These are phyloP conservation scores for Dryas octopetala DNA, from an alignment of 306 rosid species.

Conservation along the genomic window DNA sequence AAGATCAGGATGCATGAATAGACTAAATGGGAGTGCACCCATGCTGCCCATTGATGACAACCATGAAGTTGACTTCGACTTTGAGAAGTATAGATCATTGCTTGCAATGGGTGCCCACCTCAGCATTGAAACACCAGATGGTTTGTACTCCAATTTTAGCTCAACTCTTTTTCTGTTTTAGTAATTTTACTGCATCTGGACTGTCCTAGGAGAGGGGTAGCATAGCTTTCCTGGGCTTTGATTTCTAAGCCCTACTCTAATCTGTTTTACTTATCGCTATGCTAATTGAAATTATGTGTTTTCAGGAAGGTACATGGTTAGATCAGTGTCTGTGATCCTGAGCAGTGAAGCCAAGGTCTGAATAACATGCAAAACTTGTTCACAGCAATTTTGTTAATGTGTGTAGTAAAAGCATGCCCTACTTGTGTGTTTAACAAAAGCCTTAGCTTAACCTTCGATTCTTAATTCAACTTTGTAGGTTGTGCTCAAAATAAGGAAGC, in stretches of 20 bases:
- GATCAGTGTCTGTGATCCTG: slow-evolving; percentile 59
- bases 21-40: slow-evolving; percentile 56
- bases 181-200: background rate
- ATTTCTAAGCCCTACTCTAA: background rate
- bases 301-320: slow-evolving; percentile 62
- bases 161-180: too few relatives aligned
- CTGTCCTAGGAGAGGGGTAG: background rate
- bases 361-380: background rate
- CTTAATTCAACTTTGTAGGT: slow-evolving; percentile 49
- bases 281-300: slow-evolving; percentile 15
- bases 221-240: background rate
- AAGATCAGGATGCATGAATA: slow-evolving; percentile 75
- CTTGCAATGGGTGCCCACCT: slow-evolving; percentile 66
- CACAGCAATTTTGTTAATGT: background rate
- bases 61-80: slow-evolving; percentile 62
- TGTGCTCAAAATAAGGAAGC: slow-evolving; percentile 68
- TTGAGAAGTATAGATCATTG: slow-evolving; percentile 53
- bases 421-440: background rate
- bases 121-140: slow-evolving; percentile 79
- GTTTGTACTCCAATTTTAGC: slow-evolving; percentile 27
- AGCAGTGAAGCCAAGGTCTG: slow-evolving; percentile 69
- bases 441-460: background rate
- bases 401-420: background rate
- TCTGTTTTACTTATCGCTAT: background rate
- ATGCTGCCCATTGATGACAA: slow-evolving; percentile 69